phyloP scores from a whole-genome alignment of 2,329 filamentous ascomycete genomes.

The Calonectria crousiana region DNA sequence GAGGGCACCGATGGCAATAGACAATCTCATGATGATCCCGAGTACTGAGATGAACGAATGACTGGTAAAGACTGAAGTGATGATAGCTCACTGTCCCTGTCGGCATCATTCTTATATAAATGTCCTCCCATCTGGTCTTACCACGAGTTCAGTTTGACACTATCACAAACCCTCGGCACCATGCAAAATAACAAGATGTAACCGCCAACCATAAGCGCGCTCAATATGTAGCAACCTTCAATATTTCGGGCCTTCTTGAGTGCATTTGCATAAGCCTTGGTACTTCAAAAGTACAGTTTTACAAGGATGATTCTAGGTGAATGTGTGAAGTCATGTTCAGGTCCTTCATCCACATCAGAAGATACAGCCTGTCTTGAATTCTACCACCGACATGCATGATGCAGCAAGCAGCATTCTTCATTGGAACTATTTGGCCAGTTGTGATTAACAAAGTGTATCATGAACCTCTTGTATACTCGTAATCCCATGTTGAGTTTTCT shows the following conservation, averaged over 20 bases:
- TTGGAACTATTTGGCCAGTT: neutral
- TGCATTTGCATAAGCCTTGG: neutral
- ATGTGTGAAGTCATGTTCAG: neutral
- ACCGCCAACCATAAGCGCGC: conserved; percentile 8
- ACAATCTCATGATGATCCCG: conserved; percentile 38
- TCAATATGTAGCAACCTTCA: neutral
- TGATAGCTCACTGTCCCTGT: too few relatives aligned
- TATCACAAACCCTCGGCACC: conserved; percentile 5
- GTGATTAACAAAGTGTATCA: neutral
- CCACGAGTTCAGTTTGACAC: neutral
- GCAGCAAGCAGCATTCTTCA: neutral
- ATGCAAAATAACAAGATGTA: conserved; percentile 5
- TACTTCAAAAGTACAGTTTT: neutral
- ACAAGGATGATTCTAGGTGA: neutral
- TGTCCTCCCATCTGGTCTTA: neutral
- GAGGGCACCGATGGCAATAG: conserved; percentile 37
- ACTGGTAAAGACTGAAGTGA: neutral
- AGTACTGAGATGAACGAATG: conserved; percentile 17
- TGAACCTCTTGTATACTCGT: neutral
- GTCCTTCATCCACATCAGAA: neutral
- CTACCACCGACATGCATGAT: neutral
- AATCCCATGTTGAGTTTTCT: neutral
- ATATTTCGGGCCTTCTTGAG: neutral
- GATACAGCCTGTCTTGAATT: neutral
- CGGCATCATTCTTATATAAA: neutral